phyloP scores from a whole-genome alignment of 1,284 basidiomycete species.

The Ceratobasidium sp. region DNA sequence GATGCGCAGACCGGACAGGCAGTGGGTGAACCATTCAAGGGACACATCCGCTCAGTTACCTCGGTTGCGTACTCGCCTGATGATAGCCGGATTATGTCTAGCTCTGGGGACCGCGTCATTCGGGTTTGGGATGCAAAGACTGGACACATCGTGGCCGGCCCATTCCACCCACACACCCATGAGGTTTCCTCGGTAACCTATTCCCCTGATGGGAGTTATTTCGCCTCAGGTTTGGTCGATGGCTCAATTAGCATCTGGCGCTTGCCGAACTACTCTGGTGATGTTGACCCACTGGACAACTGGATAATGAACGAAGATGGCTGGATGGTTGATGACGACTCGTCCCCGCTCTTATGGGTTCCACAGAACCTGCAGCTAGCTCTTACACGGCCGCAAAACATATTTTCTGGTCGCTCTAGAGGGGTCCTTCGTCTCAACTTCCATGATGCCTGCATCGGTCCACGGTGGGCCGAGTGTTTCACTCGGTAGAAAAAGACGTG shows the following conservation, averaged over 20 bases:
- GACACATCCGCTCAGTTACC: conserved; percentile 11
- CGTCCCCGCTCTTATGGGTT: not conserved
- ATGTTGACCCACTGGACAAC: not conserved
- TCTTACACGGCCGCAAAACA: not conserved
- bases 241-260: conserved; percentile 10
- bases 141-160: conserved; percentile 1
- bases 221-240: not conserved
- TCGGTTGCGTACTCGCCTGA: conserved; percentile 37
- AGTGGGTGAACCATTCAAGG: conserved; percentile 12
- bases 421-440: not conserved
- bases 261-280: not conserved
- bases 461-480: not conserved
- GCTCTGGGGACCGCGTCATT: conserved; percentile 22
- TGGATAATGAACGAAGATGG: conserved; percentile 14
- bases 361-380: not conserved
- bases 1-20: conserved; percentile 9
- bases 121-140: conserved; percentile 40
- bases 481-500: too few species aligned
- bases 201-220: not conserved
- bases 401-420: not conserved
- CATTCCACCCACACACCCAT: not conserved
- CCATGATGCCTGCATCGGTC: not conserved
- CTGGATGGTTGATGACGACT: not conserved
- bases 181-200: not conserved
- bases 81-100: conserved; percentile 16